Evolutionary conservation across 2,329 filamentous ascomycete species (phyloP).

Genomic region (Ophiostoma triangulosporum): DNA sequence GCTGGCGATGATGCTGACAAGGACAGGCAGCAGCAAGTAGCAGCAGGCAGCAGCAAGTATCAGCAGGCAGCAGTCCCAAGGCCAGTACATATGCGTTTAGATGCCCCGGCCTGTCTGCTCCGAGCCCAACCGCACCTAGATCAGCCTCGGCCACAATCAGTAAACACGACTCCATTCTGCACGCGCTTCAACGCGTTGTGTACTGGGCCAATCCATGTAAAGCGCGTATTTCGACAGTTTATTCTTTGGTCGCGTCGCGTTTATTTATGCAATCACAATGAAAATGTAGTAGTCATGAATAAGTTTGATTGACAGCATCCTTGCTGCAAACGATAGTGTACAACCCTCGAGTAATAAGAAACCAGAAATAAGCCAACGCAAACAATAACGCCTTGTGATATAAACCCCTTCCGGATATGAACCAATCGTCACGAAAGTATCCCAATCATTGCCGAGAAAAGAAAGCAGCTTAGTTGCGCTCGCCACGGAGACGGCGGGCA

Average conservation of each 20-base stretch:
- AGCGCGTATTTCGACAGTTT: background rate
- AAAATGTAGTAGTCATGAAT: background rate
- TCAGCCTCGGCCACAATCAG: too few species aligned
- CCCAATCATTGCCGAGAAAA: constrained; percentile 18
- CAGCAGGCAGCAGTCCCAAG: too few species aligned
- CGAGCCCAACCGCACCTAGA: too few species aligned
- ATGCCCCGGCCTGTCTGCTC: too few species aligned
- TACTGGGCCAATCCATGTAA: background rate
- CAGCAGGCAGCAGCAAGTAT: too few species aligned
- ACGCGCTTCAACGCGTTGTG: too few species aligned
- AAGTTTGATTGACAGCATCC: constrained; percentile 11
- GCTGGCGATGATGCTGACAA: too few species aligned
- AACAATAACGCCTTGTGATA: constrained; percentile 28
- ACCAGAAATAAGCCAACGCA: constrained; percentile 23
- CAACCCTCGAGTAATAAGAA: constrained; percentile 25
- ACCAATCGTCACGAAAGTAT: constrained; percentile 28
- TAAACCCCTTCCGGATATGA: constrained; percentile 22
- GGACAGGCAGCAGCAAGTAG: too few species aligned
- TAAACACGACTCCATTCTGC: background rate
- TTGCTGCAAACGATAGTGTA: constrained; percentile 26
- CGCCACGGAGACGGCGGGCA: constrained; percentile 85
- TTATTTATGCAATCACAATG: background rate
- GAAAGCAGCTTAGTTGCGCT: constrained; percentile 58
- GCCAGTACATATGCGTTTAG: too few species aligned
- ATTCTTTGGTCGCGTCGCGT: background rate